phyloP scores from a whole-genome alignment of 805 yeast genomes.

The Cephaloascus fragrans region DNA sequence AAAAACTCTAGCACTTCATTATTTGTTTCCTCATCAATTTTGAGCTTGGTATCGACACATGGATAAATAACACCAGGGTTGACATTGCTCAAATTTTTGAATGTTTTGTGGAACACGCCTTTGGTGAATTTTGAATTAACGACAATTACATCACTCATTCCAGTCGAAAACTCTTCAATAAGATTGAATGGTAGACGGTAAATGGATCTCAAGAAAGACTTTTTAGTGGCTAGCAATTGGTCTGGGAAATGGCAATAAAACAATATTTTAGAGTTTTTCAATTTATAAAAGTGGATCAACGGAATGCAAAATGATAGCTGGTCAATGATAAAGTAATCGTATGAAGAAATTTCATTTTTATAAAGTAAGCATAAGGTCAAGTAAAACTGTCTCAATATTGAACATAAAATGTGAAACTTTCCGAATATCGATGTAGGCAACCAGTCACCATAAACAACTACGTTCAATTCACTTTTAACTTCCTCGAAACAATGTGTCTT shows the following conservation, averaged over 20 bases:
- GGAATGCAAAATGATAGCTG: slow-evolving; percentile 85
- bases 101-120: slow-evolving; percentile 55
- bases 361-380: slow-evolving; percentile 38
- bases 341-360: slow-evolving; percentile 34
- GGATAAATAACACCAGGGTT: slow-evolving; percentile 61
- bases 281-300: slow-evolving; percentile 38
- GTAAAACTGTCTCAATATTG: slow-evolving; percentile 74
- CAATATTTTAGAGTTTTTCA: slow-evolving; percentile 38
- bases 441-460: slow-evolving; percentile 72
- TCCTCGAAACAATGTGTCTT: slow-evolving; percentile 85
- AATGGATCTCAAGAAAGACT: slow-evolving; percentile 41
- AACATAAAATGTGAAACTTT: slow-evolving; percentile 69
- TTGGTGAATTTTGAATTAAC: slow-evolving; percentile 87
- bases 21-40: slow-evolving; percentile 11
- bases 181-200: slow-evolving; percentile 79
- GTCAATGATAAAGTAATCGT: slow-evolving; percentile 77
- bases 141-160: slow-evolving; percentile 65
- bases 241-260: slow-evolving; percentile 98
- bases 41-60: slow-evolving; percentile 50
- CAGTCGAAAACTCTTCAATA: slow-evolving; percentile 76
- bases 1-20: slow-evolving; percentile 25
- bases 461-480: slow-evolving; percentile 52
- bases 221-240: slow-evolving; percentile 57
- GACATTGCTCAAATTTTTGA: slow-evolving; percentile 24
- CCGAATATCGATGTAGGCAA: slow-evolving; percentile 66